Evolutionary conservation across 2,329 filamentous ascomycete species (phyloP).

Genomic region (Apiospora aurea): DNA sequence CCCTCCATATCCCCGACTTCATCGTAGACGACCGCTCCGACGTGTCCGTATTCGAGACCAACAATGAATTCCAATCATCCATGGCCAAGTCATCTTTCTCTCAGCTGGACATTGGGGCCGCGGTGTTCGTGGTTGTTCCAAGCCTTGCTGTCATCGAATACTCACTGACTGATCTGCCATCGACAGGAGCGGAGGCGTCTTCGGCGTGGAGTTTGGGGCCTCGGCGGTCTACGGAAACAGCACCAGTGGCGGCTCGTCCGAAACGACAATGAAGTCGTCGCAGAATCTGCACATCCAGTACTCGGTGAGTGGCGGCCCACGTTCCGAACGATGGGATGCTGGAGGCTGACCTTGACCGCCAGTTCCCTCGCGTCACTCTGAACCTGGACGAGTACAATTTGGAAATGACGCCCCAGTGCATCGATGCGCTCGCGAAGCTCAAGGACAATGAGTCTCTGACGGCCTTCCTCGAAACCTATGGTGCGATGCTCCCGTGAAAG

Average conservation of each 20-base stretch:
- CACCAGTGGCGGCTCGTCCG: not conserved
- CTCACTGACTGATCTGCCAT: not conserved
- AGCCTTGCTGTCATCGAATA: not conserved
- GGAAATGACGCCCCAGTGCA: not conserved
- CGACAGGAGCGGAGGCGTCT: not conserved
- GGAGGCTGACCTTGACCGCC: no score
- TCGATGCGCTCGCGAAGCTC: not conserved
- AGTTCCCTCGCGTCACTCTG: not conserved
- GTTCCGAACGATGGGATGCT: no score
- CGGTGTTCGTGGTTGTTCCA: not conserved
- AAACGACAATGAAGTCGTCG: not conserved
- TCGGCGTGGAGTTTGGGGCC: not conserved
- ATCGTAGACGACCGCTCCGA: not conserved
- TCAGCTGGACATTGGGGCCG: not conserved
- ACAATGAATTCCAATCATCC: not conserved
- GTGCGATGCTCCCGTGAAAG: not conserved
- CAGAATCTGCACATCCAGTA: not conserved
- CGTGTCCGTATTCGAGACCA: not conserved
- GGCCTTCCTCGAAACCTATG: not conserved
- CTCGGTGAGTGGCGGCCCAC: not conserved
- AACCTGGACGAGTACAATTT: not conserved
- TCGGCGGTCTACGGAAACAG: not conserved
- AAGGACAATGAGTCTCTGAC: not conserved
- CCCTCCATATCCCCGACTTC: not conserved
- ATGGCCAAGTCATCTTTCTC: not conserved